Base-by-base conservation (phyloP, 805 yeast species). In the Ogataea angusta region DNA sequence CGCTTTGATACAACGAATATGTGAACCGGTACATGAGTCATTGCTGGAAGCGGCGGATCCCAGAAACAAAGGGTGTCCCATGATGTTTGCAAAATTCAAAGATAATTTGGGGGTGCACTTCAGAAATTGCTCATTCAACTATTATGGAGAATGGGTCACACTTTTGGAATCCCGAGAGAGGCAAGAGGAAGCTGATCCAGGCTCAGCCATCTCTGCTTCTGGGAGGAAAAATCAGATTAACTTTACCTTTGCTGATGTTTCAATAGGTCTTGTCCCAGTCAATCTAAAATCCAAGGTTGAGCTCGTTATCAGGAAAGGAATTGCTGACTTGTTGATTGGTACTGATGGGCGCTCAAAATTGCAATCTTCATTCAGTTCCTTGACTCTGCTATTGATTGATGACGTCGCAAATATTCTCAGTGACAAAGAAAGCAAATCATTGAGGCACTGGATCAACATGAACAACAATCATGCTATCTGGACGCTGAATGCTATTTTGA, bases 211-310 rank as follows among this genome's bases (percentile, higher is more conserved):
- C 10, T 13, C 30, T 10, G 7, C 6, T 22, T 8, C 10, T 27
- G 17, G 17, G 7, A 16, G 35, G 2, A 52, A 44, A 29, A 18
- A 34, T 0, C 53, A 52, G n/a, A n/a, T 56, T 2, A 56, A 49
- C 23, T 42, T 72, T 21, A 53, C 62, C 1, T 54, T 78, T 17
- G 55, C 71, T 10, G 84, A 84, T 43, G 74, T 82, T 43, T 67
- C 76, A 0, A 45, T 87, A 24, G 85, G 85, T 0, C 54, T 87
- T 18, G 72, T 68, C 19, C 95, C 96, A 0, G 76, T 77, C 7
- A 61, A 81, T 39, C 56, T 87, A 13, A 50, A 53, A 0, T 70
- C 83, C n/a, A 78, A 79, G 45, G 72, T 80, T 0, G 59, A 69
- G 5, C 36, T 86, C 5, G 63, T 75, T 1, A 43, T 84, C 0